Percentiles rank a stretch among this genome's conserved stretches.
Evolutionary conservation across 345 rosid genomes (phyloP).

Genomic region (Sisymbrium irio): DNA sequence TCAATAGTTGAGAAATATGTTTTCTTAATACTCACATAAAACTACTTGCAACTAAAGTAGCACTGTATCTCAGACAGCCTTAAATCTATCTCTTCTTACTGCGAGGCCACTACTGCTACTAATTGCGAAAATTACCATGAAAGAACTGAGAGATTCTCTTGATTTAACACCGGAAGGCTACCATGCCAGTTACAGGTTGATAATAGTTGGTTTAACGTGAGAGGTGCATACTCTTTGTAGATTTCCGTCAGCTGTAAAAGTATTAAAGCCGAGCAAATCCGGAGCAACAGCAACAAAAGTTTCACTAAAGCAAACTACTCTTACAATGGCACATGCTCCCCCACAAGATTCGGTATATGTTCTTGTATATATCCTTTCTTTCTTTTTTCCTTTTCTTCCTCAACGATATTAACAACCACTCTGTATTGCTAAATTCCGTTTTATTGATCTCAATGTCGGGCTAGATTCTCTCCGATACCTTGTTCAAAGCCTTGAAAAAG

Average conservation of each 20-base stretch:
- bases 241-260: constrained; percentile 55
- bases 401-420: neutral
- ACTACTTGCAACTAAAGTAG: neutral
- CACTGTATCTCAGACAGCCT: no score
- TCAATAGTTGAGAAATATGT: neutral
- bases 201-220: neutral
- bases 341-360: constrained; percentile 54
- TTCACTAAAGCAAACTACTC: constrained; percentile 42
- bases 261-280: constrained; percentile 37
- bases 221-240: constrained; percentile 35
- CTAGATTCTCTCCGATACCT: constrained; percentile 59
- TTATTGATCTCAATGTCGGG: neutral
- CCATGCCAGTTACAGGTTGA: neutral
- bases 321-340: constrained; percentile 36
- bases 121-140: neutral
- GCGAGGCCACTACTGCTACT: neutral
- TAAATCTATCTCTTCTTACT: neutral
- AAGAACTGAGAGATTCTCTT: neutral
- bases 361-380: neutral
- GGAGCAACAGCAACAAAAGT: constrained; percentile 58
- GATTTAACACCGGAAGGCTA: neutral
- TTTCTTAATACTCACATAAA: no score
- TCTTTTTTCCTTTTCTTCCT: constrained; percentile 4
- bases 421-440: neutral
- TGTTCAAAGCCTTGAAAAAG: constrained; percentile 54